Base-by-base conservation (phyloP, 495 filamentous ascomycete species). In the Penicillium canescens region DNA sequence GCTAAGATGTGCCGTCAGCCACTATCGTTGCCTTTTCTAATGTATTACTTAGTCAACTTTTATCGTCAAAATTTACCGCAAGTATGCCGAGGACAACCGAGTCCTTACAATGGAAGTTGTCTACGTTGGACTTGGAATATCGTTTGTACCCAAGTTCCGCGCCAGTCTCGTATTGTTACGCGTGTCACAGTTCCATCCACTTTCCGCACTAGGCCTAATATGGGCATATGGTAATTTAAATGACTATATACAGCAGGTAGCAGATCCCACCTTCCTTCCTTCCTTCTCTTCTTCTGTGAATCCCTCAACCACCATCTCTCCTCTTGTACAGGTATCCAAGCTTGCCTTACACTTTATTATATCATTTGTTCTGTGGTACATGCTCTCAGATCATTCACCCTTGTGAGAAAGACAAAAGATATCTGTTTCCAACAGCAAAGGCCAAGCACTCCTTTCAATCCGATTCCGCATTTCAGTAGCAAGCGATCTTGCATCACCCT, bases 401-500 rank as follows among this genome's bases (percentile, higher is more conserved):
- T 18, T 18, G 37, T 33, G 36, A 62, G 43, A 63, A 11, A 54
- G 13, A 54, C 38, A 55, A 31, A 52, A 49, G 51, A 40, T 39
- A 56, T 52, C 46, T 57, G 42, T 48, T 46, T 20, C 16, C 39
- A 52, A 42, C 51, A 18, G 18, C 18, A 35, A 24, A 42, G 47
- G 16, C 42, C 50, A 43, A 46, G 16, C 49, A 56, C 14, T 48
- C 36, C 21, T 5, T 23, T 45, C 39, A 41, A 35, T 38, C 20
- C 54, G 35, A 36, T 50, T 51, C 54, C 42, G 37, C 55, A 54
- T 35, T 59, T 23, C 35, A 60, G 54, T 61, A 63, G 50, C 59
- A 59, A 46, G 26, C 43, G 33, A 48, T 36, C 43, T 48, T 42
- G 34, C 41, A 26, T 6, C 18, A n/a, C 13, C 23, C 36, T 23